Evolutionary conservation across 306 rosid species (phyloP), one percentile per base, ranked within the genome.

Genomic region (Corylus heterophylla): DNA sequence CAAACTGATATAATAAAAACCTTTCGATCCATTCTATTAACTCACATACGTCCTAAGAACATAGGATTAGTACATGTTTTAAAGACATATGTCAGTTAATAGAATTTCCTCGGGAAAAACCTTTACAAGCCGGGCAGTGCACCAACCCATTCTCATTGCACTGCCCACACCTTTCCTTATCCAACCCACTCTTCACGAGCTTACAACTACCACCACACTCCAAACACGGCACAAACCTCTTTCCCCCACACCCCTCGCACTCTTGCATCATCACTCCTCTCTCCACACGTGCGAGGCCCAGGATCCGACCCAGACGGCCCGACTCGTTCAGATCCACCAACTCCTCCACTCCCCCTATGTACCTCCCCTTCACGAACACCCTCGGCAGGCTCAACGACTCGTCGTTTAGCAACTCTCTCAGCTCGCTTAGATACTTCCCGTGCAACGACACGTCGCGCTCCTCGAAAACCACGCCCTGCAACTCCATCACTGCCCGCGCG

Each of bases 401-500:
- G 5, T 83, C 88, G 27, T 49, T 12, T 12, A 84, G 1, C 44
- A 94, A 8, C n/a, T 81, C 91, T 82, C 86, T 92, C 69, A 92
- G 35, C 82, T 94, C 97, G 42, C 64, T 79, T 74, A 87, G 72
- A 27, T 88, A 94, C 84, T 74, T 93, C 0, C 90, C 92, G 74
- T 94, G 97, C 3, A 94, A 71, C 39, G 98, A 78, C 83, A 94
- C 98, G 91, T 94, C 97, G 3, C 98, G 74, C 93, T 94, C 98
- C 71, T 94, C 97, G 58, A 82, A 81, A 35, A 86, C 90, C 69
- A 92, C 91, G 18, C 85, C 63, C 50, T 89, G 94, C 27, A 69
- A 61, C 47, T 94, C 97, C 75, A 94, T 59, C 7, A 94, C 49
- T 12, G 90, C 76, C 42, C 88, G 83, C 71, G 88, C 97, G 3